These are phyloP conservation scores for Orbilia ellipsospora DNA, from an alignment of 2,329 filamentous ascomycete species.

Conservation along the genomic window DNA sequence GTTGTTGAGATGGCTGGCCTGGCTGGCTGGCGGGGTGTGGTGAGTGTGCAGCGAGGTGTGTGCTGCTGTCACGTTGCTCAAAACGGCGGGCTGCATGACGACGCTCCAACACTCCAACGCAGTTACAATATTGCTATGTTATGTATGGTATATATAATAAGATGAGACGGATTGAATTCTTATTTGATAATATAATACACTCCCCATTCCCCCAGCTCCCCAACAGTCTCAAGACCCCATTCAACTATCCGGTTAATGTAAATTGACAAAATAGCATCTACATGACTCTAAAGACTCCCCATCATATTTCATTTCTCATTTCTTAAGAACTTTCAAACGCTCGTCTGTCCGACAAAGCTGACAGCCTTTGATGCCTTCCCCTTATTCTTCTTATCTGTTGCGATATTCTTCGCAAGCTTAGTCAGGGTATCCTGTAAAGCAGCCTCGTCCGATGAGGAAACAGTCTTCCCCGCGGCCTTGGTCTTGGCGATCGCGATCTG, in stretches of 20 bases:
- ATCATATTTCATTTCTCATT: too few species aligned
- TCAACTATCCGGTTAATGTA: too few species aligned
- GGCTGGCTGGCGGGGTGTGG: slow-evolving; percentile 2
- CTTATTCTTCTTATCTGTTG: slow-evolving; percentile 65
- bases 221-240: too few species aligned
- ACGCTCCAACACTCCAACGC: slow-evolving; percentile 51
- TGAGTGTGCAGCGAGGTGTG: background rate
- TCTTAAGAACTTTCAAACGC: slow-evolving; percentile 14
- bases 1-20: slow-evolving; percentile 8
- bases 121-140: background rate
- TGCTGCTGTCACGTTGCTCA: slow-evolving; percentile 17
- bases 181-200: slow-evolving; percentile 4
- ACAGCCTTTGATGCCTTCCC: slow-evolving; percentile 65
- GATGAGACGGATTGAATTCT: background rate
- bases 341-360: slow-evolving; percentile 61
- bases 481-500: slow-evolving; percentile 65
- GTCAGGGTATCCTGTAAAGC: slow-evolving; percentile 66
- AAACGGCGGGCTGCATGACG: slow-evolving; percentile 39
- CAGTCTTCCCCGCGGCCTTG: slow-evolving; percentile 67
- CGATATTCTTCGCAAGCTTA: slow-evolving; percentile 69
- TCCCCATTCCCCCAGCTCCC: too few species aligned
- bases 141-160: background rate
- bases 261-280: too few species aligned
- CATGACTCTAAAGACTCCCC: too few species aligned
- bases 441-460: slow-evolving; percentile 59